Conservation (phyloP, 2,329 filamentous ascomycete species). For the Talaromyces verruculosus region DNA sequence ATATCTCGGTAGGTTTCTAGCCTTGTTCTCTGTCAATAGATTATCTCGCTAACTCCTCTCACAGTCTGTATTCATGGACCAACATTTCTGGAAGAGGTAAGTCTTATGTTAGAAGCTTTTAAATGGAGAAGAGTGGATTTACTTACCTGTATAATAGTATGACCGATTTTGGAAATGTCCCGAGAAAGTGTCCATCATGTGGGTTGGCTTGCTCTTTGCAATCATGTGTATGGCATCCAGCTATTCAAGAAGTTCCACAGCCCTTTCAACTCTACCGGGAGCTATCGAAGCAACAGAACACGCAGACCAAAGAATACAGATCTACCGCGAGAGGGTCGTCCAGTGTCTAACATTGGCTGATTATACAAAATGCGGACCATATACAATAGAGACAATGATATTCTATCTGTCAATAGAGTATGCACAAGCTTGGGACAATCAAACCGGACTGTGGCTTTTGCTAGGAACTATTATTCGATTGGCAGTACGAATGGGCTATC, state of each 20-base stretch:
- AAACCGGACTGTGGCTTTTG: conserved; percentile 28
- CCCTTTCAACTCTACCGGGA: not conserved
- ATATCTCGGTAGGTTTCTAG: conserved; percentile 3
- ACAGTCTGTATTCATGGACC: conserved; percentile 16
- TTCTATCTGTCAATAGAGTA: conserved; percentile 17
- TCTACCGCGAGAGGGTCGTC: conserved; percentile 14
- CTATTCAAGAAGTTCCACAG: conserved; percentile 1
- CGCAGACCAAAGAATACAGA: not conserved
- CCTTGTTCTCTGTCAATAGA: too few species aligned
- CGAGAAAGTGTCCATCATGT: conserved; percentile 12
- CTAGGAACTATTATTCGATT: conserved; percentile 31
- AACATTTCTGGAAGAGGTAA: conserved; percentile 18
- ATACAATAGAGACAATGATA: conserved; percentile 17
- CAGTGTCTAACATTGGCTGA: conserved; percentile 21
- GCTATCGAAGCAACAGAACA: not conserved
- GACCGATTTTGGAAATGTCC: conserved; percentile 19
- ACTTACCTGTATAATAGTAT: conserved; percentile 9
- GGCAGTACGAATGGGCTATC: conserved; percentile 43
- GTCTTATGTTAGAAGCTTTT: not conserved
- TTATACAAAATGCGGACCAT: conserved; percentile 20
- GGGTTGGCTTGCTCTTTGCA: conserved; percentile 18
- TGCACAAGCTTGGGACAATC: conserved; percentile 26
- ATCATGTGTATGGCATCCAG: conserved; percentile 16
- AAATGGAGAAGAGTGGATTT: not conserved
- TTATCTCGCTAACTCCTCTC: not conserved